phyloP scores from a whole-genome alignment of 805 yeast genomes.

The Candida lessepsii region DNA sequence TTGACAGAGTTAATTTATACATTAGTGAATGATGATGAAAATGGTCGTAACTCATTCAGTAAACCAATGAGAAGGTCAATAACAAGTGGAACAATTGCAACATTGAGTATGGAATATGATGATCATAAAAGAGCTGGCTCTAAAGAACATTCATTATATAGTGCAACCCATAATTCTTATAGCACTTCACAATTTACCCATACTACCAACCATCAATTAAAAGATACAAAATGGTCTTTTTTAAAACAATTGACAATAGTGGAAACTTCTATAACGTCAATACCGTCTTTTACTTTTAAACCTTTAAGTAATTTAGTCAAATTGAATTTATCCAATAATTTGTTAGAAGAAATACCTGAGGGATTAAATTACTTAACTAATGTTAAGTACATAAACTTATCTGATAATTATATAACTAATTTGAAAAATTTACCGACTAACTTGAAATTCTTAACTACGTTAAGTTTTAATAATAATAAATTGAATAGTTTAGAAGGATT shows the following conservation, averaged over 20 bases:
- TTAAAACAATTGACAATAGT: slow-evolving; percentile 41
- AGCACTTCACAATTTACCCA: neutral
- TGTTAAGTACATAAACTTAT: slow-evolving; percentile 46
- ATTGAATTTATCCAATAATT: slow-evolving; percentile 57
- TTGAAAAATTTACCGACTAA: slow-evolving; percentile 34
- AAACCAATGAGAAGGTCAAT: slow-evolving; percentile 11
- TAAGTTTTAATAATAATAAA: slow-evolving; percentile 52
- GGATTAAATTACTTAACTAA: slow-evolving; percentile 49
- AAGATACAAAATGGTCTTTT: slow-evolving; percentile 38
- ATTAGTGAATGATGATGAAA: slow-evolving; percentile 54
- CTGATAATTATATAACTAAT: slow-evolving; percentile 40
- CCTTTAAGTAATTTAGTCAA: slow-evolving; percentile 42
- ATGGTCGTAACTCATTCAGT: slow-evolving; percentile 27
- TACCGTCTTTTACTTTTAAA: slow-evolving; percentile 35
- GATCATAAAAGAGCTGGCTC: slow-evolving; percentile 29
- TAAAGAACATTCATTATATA: slow-evolving; percentile 19
- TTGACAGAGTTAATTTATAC: slow-evolving; percentile 52
- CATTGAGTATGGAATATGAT: slow-evolving; percentile 8
- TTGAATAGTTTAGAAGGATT: slow-evolving; percentile 43
- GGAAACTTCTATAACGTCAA: slow-evolving; percentile 37
- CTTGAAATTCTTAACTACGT: slow-evolving; percentile 37
- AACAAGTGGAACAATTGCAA: slow-evolving; percentile 5
- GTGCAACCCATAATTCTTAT: neutral
- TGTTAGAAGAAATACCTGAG: slow-evolving; percentile 49
- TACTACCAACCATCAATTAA: neutral